These are phyloP conservation scores for Parascedosporium putredinis DNA, from an alignment of 2,329 filamentous ascomycete species.

Conservation along the genomic window DNA sequence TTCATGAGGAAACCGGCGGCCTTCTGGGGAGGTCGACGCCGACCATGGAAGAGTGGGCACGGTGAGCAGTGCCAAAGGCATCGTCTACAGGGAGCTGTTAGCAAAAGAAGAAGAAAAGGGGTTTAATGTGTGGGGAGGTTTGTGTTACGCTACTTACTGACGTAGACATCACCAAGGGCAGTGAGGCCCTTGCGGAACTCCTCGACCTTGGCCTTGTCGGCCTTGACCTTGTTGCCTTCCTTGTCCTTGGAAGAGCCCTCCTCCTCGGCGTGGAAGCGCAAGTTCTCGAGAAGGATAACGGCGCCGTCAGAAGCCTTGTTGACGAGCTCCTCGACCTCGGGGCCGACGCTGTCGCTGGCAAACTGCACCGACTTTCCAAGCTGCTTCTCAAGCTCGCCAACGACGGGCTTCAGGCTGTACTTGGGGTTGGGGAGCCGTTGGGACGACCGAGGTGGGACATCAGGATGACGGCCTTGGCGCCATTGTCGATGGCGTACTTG, in stretches of 20 bases:
- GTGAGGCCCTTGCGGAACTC: constrained; percentile 94
- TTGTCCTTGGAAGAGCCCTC: constrained; percentile 92
- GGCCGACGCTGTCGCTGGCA: constrained; percentile 80
- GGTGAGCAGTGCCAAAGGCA: constrained; percentile 95
- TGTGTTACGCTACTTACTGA: constrained; percentile 57
- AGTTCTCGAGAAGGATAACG: constrained; percentile 88
- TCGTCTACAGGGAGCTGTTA: constrained; percentile 34
- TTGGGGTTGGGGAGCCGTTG: constrained; percentile 82
- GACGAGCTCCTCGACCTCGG: constrained; percentile 81
- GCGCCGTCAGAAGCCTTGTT: constrained; percentile 71
- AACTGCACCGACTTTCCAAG: constrained; percentile 78
- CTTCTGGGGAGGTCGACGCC: constrained; percentile 94
- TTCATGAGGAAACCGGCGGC: constrained; percentile 98
- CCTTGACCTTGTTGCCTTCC: constrained; percentile 95
- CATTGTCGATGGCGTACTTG: constrained; percentile 83
- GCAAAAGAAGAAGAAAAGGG: too few relatives aligned
- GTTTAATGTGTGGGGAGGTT: not conserved
- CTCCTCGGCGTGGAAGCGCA: constrained; percentile 97
- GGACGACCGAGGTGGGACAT: constrained; percentile 99
- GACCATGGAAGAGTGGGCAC: constrained; percentile 98
- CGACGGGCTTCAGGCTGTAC: constrained; percentile 90
- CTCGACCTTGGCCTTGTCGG: constrained; percentile 83
- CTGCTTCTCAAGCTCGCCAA: constrained; percentile 83
- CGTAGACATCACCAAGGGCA: constrained; percentile 85
- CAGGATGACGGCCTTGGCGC: constrained; percentile 84